phyloP scores from a whole-genome alignment of 2,329 filamentous ascomycete genomes.

The Albifimbria verrucaria region DNA sequence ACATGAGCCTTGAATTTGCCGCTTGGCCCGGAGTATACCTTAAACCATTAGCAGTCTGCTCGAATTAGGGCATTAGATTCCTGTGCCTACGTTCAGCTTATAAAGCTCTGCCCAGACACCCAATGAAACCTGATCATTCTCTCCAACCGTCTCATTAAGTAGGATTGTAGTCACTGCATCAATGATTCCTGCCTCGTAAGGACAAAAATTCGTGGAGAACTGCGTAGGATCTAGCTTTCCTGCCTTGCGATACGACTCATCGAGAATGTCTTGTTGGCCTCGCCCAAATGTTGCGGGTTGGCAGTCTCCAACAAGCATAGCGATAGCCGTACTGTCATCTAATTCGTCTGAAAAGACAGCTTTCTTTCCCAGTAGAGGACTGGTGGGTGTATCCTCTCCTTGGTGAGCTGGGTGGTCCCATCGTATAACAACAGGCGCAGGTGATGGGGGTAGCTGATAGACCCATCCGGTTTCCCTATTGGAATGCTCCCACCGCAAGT shows the following conservation, averaged over 20 bases:
- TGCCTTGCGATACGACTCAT: slow-evolving; percentile 51
- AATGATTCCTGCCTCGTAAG: slow-evolving; percentile 49
- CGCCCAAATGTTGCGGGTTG: slow-evolving; percentile 47
- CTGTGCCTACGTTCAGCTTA: slow-evolving; percentile 47
- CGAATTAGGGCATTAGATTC: background rate
- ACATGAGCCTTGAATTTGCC: slow-evolving; percentile 49
- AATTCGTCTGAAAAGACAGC: background rate
- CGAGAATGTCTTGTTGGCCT: slow-evolving; percentile 41
- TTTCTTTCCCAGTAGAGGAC: background rate
- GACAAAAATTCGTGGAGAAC: slow-evolving; percentile 50
- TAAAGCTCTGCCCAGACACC: slow-evolving; percentile 51
- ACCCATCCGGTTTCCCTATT: background rate
- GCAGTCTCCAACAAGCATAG: background rate
- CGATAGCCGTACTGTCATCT: background rate
- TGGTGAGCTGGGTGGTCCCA: background rate
- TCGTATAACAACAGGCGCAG: background rate
- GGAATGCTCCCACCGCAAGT: background rate
- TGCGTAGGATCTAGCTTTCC: slow-evolving; percentile 41
- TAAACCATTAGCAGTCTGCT: background rate
- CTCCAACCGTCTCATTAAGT: slow-evolving; percentile 21
- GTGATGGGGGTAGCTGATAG: background rate
- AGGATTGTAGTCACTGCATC: slow-evolving; percentile 45
- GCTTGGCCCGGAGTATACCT: slow-evolving; percentile 50
- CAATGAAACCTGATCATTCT: slow-evolving; percentile 19
- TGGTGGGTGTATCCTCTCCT: background rate